phyloP scores from a whole-genome alignment of 2,329 filamentous ascomycete genomes.

The Myotisia sp. region DNA sequence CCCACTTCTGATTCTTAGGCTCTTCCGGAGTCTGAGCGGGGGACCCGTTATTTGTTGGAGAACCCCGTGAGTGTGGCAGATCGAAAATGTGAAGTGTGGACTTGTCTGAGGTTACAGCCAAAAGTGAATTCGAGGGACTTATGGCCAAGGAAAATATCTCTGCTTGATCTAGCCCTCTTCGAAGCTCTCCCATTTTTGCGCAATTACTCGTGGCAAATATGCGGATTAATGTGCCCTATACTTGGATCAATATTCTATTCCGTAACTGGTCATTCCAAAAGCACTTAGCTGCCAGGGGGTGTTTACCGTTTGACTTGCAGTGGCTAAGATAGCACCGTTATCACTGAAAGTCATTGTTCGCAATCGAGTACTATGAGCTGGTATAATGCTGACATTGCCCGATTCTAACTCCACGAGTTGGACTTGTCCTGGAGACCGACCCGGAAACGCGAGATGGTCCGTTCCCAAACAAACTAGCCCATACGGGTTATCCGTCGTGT shows the following conservation, averaged over 20 bases:
- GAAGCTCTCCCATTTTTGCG: constrained; percentile 67
- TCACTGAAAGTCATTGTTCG: constrained; percentile 65
- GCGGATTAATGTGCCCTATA: constrained; percentile 68
- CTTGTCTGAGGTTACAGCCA: constrained; percentile 93
- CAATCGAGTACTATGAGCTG: constrained; percentile 68
- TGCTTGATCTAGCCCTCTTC: constrained; percentile 77
- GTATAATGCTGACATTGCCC: constrained; percentile 81
- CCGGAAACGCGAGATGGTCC: constrained; percentile 66
- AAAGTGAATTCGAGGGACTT: constrained; percentile 61
- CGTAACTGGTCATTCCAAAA: not conserved
- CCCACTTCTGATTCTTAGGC: constrained; percentile 61
- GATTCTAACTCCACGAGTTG: constrained; percentile 68
- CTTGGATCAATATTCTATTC: not conserved
- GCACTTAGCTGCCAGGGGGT: not conserved
- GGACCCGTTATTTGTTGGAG: constrained; percentile 18
- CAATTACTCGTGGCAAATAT: constrained; percentile 70
- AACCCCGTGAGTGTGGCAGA: constrained; percentile 40
- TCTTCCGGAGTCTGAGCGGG: constrained; percentile 23
- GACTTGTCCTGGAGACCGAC: constrained; percentile 74
- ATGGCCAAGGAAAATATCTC: constrained; percentile 79
- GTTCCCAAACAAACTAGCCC: constrained; percentile 67
- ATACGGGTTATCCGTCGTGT: constrained; percentile 71
- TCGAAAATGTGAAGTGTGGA: constrained; percentile 92
- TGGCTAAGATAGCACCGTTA: constrained; percentile 70
- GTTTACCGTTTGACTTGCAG: constrained; percentile 64